Conservation (phyloP, 2,329 filamentous ascomycete genomes). For the Aureobasidium sp. region DNA sequence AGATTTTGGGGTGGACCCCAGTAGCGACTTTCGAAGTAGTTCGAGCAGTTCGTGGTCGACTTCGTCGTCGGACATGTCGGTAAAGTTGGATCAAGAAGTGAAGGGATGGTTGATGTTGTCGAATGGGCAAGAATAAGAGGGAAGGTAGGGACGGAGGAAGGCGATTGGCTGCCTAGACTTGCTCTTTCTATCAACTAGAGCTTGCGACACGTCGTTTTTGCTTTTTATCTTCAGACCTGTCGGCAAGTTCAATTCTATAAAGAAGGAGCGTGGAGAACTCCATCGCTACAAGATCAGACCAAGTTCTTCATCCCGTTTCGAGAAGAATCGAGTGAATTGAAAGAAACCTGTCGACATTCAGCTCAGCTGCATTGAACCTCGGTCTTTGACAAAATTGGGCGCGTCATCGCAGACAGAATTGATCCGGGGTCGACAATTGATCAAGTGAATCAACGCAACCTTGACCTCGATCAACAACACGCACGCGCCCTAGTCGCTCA, state of each 20-base stretch:
- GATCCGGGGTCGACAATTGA: neutral
- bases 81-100: neutral
- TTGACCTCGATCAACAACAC: neutral
- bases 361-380: neutral
- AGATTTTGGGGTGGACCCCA: conserved; percentile 36
- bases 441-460: neutral
- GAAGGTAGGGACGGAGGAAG: neutral
- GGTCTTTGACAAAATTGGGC: neutral
- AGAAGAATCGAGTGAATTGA: neutral
- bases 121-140: conserved; percentile 5
- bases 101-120: neutral
- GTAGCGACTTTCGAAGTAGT: conserved; percentile 72
- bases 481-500: neutral
- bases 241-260: neutral
- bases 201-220: neutral
- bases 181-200: neutral
- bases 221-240: neutral
- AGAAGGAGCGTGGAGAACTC: neutral
- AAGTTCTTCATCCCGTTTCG: too few species aligned
- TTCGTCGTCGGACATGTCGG: conserved; percentile 82
- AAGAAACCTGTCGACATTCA: neutral
- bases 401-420: conserved; percentile 2
- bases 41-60: conserved; percentile 80
- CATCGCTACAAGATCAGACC: too few species aligned
- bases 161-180: neutral